Percentiles rank a stretch among this genome's conserved stretches.
phyloP scores from a whole-genome alignment of 2,329 filamentous ascomycete genomes.

The Apiospora sp. region DNA sequence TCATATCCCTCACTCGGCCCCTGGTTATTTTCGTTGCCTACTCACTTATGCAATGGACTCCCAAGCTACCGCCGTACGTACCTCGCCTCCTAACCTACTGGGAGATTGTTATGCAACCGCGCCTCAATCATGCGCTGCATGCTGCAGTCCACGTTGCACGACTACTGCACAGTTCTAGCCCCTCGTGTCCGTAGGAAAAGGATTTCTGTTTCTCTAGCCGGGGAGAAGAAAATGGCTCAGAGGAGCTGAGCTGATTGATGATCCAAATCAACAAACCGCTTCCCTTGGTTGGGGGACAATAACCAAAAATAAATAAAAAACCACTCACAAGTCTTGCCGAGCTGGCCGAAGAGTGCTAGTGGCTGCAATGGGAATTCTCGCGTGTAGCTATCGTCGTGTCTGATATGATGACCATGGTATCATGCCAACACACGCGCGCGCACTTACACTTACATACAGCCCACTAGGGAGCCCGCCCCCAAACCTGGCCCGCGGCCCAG shows the following conservation, averaged over 20 bases:
- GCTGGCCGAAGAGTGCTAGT: neutral
- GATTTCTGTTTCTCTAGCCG: neutral
- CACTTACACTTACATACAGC: neutral
- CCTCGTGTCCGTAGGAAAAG: slow-evolving; percentile 11
- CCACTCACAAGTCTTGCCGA: neutral
- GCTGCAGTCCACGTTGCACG: slow-evolving; percentile 16
- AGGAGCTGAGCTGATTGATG: neutral
- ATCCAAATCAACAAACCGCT: neutral
- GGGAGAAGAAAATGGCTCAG: neutral
- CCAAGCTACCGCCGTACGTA: neutral
- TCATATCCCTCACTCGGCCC: neutral
- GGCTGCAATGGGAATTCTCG: neutral
- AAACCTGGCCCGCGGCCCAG: neutral
- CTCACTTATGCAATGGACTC: neutral
- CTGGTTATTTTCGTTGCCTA: neutral
- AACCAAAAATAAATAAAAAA: neutral
- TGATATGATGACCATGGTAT: neutral
- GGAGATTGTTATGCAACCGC: neutral
- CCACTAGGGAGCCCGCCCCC: neutral
- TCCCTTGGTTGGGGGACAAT: neutral
- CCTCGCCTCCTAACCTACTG: neutral
- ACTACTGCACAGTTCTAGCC: neutral
- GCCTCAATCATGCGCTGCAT: slow-evolving; percentile 14
- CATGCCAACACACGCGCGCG: neutral
- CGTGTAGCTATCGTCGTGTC: neutral